These are phyloP conservation scores for Nigrograna mackinnonii DNA, from an alignment of 2,329 filamentous ascomycete genomes.

Conservation along the genomic window DNA sequence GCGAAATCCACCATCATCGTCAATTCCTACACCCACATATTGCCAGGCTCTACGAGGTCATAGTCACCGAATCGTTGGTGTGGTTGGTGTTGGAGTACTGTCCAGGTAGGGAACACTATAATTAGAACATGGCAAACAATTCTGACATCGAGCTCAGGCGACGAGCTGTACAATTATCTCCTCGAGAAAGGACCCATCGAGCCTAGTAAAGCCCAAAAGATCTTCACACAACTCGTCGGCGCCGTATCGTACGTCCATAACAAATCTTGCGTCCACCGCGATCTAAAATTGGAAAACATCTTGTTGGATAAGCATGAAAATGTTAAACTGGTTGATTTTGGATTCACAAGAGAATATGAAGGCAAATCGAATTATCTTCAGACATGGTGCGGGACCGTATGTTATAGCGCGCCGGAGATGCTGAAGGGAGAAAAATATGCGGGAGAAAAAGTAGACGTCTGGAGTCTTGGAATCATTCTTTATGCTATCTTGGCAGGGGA, in stretches of 20 bases:
- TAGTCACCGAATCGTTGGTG: conserved; percentile 91
- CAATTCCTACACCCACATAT: conserved; percentile 98
- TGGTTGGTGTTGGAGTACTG: conserved; percentile 98
- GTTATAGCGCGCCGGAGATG: conserved; percentile 98
- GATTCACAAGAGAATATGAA: conserved; percentile 96
- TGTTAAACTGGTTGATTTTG: conserved; percentile 97
- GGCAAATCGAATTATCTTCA: conserved; percentile 92
- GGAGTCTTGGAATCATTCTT: conserved; percentile 84
- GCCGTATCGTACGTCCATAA: conserved; percentile 94
- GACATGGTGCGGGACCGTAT: conserved; percentile 96
- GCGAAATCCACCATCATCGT: conserved; percentile 97
- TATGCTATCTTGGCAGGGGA: conserved; percentile 83
- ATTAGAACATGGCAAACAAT: not conserved
- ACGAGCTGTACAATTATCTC: conserved; percentile 96
- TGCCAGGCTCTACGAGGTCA: conserved; percentile 93
- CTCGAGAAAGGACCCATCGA: conserved; percentile 83
- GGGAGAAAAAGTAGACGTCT: conserved; percentile 96
- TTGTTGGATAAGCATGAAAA: conserved; percentile 95
- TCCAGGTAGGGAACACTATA: conserved; percentile 62
- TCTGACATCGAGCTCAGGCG: conserved; percentile 59
- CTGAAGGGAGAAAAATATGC: conserved; percentile 97
- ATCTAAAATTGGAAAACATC: conserved; percentile 96
- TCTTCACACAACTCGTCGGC: conserved; percentile 93
- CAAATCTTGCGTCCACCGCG: conserved; percentile 93
- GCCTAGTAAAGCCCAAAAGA: conserved; percentile 86